A percentile compares a stretch with the other conserved stretches of the same genome.
phyloP scores from a whole-genome alignment of 2,329 filamentous ascomycete genomes.

The Stagonosporopsis cucurbitacearum region DNA sequence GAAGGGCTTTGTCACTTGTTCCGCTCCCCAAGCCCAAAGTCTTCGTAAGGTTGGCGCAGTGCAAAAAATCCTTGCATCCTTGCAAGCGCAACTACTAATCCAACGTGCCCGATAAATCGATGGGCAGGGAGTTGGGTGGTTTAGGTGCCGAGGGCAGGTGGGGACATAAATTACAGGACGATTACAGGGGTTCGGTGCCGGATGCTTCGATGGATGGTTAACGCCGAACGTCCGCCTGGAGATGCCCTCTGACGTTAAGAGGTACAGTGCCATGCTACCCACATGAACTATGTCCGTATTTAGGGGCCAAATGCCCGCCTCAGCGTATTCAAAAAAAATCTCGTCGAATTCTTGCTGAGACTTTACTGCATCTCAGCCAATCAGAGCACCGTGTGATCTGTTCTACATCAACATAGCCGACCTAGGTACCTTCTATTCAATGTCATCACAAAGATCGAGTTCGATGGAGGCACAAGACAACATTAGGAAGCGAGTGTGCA shows the following conservation, averaged over 20 bases:
- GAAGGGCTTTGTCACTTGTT: conserved; percentile 43
- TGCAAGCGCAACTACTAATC: conserved; percentile 42
- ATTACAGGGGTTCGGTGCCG: conserved; percentile 12
- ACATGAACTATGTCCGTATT: conserved; percentile 38
- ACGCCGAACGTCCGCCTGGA: conserved; percentile 46
- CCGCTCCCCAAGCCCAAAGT: conserved; percentile 38
- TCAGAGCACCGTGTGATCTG: conserved; percentile 6
- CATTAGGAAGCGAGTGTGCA: conserved; percentile 68
- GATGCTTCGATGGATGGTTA: conserved; percentile 11
- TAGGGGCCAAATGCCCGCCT: conserved; percentile 36
- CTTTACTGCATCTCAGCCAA: conserved; percentile 12
- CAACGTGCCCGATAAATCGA: conserved; percentile 43
- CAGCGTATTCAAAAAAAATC: conserved; percentile 9
- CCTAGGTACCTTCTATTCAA: conserved; percentile 19
- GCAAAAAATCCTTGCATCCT: conserved; percentile 39
- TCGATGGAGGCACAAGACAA: conserved; percentile 54
- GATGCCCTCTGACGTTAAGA: conserved; percentile 47
- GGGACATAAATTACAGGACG: conserved; percentile 38
- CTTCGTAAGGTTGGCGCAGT: conserved; percentile 48
- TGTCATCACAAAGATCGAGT: conserved; percentile 46
- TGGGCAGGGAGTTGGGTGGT: conserved; percentile 38
- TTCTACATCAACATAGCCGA: not conserved
- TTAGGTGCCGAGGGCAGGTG: conserved; percentile 33
- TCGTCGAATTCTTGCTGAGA: conserved; percentile 13
- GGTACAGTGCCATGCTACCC: conserved; percentile 49